Evolutionary conservation across 129 eudicot species (phyloP), one percentile per base, ranked within the genome.

Genomic region (Helianthus tuberosus): DNA sequence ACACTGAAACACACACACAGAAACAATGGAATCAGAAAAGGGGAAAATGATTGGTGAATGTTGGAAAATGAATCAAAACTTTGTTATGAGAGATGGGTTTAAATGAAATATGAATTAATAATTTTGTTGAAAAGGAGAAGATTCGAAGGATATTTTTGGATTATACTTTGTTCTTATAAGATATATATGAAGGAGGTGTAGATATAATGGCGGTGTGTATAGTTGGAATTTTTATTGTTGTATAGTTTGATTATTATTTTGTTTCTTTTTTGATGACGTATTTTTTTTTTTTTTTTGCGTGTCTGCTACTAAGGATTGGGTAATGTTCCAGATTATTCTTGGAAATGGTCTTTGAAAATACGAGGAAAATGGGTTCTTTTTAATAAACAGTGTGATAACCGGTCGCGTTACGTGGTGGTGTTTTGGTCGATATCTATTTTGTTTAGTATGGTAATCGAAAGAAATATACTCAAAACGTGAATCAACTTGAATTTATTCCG

Each of bases 91-190:
- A 69, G 35, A 48, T 59, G 72, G 72, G 79, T 25, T 72, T 44
- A 67, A 67, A 76, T 68, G 71, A 39, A 59, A 32, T 8, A 16
- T 20, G 23, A 63, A 63, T 13, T 52, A 57, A 62, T 58, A 59
- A 46, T 73, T 66, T 78, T 69, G 67, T 47, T 17, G 27, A 47
- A 79, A 66, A 73, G 62, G 52, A 15, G 61, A 64, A 80, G 84
- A 80, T 80, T 80, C 84, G 71, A 80, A 74, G 66, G 73, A 79
- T 74, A 68, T 12, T 58, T 58, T 68, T 66, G 69, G 15, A 64
- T 39, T 20, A 75, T 39, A 68, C 47, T 55, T 53, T 50, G 47
- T 32, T 32, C 11, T 0, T 49, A 7, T 23, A 8, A 17, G 25
- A 27, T 23, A 7, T 8, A 8, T 55, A 55, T 55, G 62, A 17